These are phyloP conservation scores for Gigaspora rosea DNA, from an alignment of 192 early-diverging fungal genomes.

Conservation along the genomic window DNA sequence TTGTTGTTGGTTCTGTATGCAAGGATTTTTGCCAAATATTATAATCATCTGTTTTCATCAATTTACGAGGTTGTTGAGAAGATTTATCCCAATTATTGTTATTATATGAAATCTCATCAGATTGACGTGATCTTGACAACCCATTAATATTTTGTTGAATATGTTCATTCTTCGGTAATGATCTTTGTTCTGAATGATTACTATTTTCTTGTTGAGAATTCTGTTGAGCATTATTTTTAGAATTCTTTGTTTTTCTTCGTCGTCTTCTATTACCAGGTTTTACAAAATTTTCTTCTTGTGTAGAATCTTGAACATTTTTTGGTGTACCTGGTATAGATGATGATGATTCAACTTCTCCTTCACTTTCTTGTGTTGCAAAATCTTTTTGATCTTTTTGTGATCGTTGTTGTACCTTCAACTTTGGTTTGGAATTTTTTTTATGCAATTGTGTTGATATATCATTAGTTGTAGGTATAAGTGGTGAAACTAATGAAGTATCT, in stretches of 20 bases:
- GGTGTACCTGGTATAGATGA: background rate
- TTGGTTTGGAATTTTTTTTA: background rate
- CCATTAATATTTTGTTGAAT: background rate
- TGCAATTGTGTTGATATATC: background rate
- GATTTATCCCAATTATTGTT: background rate
- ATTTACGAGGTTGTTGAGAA: background rate
- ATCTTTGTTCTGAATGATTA: slow-evolving; percentile 12
- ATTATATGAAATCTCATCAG: background rate
- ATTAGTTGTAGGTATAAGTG: background rate
- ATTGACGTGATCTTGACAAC: background rate
- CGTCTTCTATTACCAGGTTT: slow-evolving; percentile 15
- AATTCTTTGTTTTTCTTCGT: slow-evolving; percentile 13
- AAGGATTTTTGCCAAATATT: background rate
- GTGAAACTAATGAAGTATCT: background rate
- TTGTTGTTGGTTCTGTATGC: background rate
- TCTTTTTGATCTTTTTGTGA: background rate
- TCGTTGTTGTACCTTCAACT: background rate
- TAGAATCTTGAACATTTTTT: background rate
- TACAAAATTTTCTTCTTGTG: background rate
- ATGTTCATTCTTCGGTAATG: background rate
- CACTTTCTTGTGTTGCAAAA: slow-evolving; percentile 6
- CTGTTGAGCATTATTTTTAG: slow-evolving; percentile 20
- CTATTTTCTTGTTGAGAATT: background rate
- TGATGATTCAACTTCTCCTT: slow-evolving; percentile 3
- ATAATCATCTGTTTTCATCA: background rate